phyloP scores from a whole-genome alignment of 2,329 filamentous ascomycete species.

The Zalaria obscura region DNA sequence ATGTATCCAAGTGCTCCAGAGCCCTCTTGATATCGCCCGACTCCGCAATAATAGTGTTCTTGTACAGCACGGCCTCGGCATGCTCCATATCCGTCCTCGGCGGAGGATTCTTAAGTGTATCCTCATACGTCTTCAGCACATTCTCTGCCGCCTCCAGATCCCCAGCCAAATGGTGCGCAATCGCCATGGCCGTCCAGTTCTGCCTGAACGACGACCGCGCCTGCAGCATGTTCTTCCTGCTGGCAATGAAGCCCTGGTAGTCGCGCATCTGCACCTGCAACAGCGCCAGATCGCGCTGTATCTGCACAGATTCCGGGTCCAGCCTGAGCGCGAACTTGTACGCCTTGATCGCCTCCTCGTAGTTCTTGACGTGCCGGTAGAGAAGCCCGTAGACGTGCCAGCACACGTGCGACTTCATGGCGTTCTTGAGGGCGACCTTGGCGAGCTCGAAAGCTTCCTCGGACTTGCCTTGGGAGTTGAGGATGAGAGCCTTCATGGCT shows the following conservation, averaged over 20 bases:
- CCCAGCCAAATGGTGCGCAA: slow-evolving; percentile 83
- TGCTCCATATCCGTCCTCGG: slow-evolving; percentile 74
- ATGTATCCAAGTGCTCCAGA: slow-evolving; percentile 68
- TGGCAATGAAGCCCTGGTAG: slow-evolving; percentile 85
- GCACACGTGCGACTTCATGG: slow-evolving; percentile 99
- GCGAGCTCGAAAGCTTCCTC: slow-evolving; percentile 90
- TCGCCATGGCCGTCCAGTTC: slow-evolving; percentile 95
- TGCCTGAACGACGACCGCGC: slow-evolving; percentile 67
- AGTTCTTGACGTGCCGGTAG: slow-evolving; percentile 90
- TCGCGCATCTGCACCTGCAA: slow-evolving; percentile 95
- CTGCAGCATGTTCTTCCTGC: slow-evolving; percentile 75
- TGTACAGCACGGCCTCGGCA: slow-evolving; percentile 87
- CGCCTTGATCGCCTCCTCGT: slow-evolving; percentile 96
- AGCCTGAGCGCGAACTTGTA: slow-evolving; percentile 91
- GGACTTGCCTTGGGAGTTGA: slow-evolving; percentile 82
- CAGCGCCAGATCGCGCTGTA: slow-evolving; percentile 83
- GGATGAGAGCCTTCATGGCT: slow-evolving; percentile 96
- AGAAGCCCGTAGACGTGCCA: slow-evolving; percentile 98
- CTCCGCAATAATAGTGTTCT: slow-evolving; percentile 88
- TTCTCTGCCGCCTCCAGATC: slow-evolving; percentile 78
- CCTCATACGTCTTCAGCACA: slow-evolving; percentile 81
- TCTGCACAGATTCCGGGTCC: slow-evolving; percentile 88
- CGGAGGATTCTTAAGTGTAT: slow-evolving; percentile 72
- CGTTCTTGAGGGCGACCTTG: slow-evolving; percentile 81
- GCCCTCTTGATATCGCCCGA: slow-evolving; percentile 70